Evolutionary conservation across 169 alveolate genomes (phyloP), one percentile per base, ranked within the genome.

Genomic region (Plasmodium gonderi): DNA sequence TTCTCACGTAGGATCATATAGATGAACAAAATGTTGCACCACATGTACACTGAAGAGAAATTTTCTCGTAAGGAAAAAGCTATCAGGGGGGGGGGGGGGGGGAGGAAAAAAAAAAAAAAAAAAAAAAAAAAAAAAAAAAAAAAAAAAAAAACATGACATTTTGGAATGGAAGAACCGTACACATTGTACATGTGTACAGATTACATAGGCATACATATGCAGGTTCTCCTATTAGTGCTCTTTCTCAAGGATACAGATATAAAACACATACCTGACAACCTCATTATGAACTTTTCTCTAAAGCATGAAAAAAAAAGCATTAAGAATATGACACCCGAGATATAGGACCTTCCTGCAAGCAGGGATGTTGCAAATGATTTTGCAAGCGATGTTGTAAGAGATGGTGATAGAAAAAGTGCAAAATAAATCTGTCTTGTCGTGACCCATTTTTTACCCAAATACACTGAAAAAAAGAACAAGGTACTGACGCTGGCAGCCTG

Each of bases 31-130:
- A 85, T 45, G 49, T 74, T 85, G 23, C 79, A 38, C 92, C 92
- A 85, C 92, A 85, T 74, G 67, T 74, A 74, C 29, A 85, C 92
- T 17, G 92, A 85, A 12, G 92, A 72, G 65, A 85, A 85, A 11
- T 85, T 85, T 51, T 85, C 92, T 85, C 92, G n/a, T 40, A 85
- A 44, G 26, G 92, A 47, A 64, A 85, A 85, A n/a, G 87, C 92
- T 85, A 3, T 17, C 9, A 40, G 20, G 47, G 47, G 2, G 47
- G 0, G 20, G 47, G 7, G 4, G 31, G 31, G 31, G 20, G 8
- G 31, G n/a, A n/a, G n/a, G n/a, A n/a, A n/a, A n/a, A 26, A 49
- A 77, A 49, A 77, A 77, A 26, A 47, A 45, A 49, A 5, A 42
- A 26, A 20, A 31, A 26, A 29, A 76, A 26, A n/a, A 47, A 11